Base-by-base conservation (phyloP, 179 eudicot species). In the Beta corolliflora region DNA sequence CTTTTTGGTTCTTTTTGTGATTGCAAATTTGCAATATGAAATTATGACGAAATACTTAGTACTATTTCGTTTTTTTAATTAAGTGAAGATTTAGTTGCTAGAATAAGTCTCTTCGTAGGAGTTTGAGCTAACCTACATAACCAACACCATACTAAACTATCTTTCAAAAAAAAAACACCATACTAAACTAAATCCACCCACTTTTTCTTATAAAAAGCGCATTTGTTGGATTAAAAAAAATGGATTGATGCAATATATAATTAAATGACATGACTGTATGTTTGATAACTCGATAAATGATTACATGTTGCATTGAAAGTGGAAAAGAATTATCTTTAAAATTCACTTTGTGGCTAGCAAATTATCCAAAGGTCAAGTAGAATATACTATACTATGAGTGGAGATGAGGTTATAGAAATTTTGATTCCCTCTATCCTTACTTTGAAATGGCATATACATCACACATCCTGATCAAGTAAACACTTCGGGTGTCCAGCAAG, bases 311-410 rank as follows among this genome's bases (percentile, higher is more conserved):
- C 41, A 36, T 3, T 36, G 41, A 36, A 1, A 36, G 41, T 36
- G 41, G 41, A 48, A 48, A 6, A 48, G 9, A 48, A 9, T 5
- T 48, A 48, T 9, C 9, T 31, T 25, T 9, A 52, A 12, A 6
- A 18, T 71, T 72, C 52, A 46, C 12, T 21, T 72, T 52, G 41
- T 71, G 75, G 58, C 59, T 71, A 50, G 3, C 29, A 48, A 71
- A n/a, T 67, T 50, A 71, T 71, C 59, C 59, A 71, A 71, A 71
- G 75, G 58, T 71, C 75, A 23, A 71, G 13, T 69, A 12, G 36
- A 23, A 64, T 64, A 36, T 36, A 36, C 41, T 36, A 36, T 36
- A 36, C 41, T 36, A 36, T 36, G 41, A 36, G 2, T 36, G 41
- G 61, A 14, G 18, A 14, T 56, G 16, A 56, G 61, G 61, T 56